Evolutionary conservation across 1,284 basidiomycete species (phyloP), one percentile per base, ranked within the genome.

Genomic region (Sporisorium graminicola): DNA sequence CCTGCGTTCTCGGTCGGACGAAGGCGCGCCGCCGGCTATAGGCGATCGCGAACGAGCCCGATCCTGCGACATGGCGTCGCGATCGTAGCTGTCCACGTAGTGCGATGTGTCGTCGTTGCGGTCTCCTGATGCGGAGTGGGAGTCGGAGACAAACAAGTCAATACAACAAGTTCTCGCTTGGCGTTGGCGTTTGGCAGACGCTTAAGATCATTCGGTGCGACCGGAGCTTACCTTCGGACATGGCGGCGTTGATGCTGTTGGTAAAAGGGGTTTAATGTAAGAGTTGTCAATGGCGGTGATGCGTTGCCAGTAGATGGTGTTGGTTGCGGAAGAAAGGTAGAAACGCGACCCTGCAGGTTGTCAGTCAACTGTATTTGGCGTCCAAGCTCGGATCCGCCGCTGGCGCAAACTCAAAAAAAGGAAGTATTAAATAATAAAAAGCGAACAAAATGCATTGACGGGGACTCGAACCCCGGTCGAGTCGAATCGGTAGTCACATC

Each of bases 401-500:
- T 40, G 18, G 7, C 16, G 3, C 24, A 54, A 37, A 31, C 24
- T 26, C 20, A 27, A 10, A 55, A 7, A 49, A 24, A 42, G 18
- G 33, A 14, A 31, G n/a, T n/a, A n/a, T n/a, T n/a, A n/a, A n/a
- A n/a, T n/a, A n/a, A n/a, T 44, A 51, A 47, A 52, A 51, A 40
- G 6, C 22, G 62, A 69, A 63, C 63, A 46, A 37, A 61, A 50
- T 76, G 74, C 74, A 76, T 76, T 76, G 74, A 76, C 74, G 74
- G 74, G 74, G 74, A 76, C 68, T 76, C 74, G 74, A 76, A 76
- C 74, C 74, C 74, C 74, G 74, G 74, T 76, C 74, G 69, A 73
- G 74, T 68, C 74, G 74, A 72, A 72, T 62, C 62, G 53, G 58
- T 55, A 60, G 44, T 57, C 60, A 65, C 56, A 40, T 37, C 42